Conservation (phyloP, 2,329 filamentous ascomycete species). For the Xylaria sp. region DNA sequence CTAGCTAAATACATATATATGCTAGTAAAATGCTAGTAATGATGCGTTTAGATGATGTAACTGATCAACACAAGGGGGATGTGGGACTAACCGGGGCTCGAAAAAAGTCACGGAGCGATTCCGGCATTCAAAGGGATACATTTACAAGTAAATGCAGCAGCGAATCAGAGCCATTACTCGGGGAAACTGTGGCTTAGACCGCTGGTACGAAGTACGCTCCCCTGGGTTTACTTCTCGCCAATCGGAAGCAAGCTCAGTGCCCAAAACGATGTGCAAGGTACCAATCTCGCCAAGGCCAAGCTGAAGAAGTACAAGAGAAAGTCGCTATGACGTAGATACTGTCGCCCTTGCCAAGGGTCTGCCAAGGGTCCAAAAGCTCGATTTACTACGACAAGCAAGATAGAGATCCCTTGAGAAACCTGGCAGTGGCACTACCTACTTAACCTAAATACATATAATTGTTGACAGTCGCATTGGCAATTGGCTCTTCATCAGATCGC, state of each 20-base stretch:
- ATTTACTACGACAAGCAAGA: background rate
- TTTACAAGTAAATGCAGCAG: background rate
- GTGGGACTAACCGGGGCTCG: too few relatives aligned
- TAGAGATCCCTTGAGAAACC: background rate
- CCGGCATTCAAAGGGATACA: too few relatives aligned
- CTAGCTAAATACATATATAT: too few relatives aligned
- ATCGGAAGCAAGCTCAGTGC: constrained; percentile 9
- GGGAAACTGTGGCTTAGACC: constrained; percentile 12
- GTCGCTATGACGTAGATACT: constrained; percentile 25
- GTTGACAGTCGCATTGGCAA: constrained; percentile 7
- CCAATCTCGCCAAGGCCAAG: background rate
- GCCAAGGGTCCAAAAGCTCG: constrained; percentile 6
- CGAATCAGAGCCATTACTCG: background rate
- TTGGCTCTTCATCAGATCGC: background rate
- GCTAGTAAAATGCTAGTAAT: too few relatives aligned
- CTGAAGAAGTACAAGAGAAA: background rate
- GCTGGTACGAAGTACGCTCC: background rate
- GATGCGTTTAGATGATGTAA: too few relatives aligned
- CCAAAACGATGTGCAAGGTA: constrained; percentile 2
- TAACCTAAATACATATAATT: background rate
- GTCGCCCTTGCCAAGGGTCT: constrained; percentile 9
- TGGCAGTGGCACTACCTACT: background rate
- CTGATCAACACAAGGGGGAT: too few relatives aligned
- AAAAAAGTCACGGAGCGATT: too few relatives aligned
- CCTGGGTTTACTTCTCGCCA: background rate